Evolutionary conservation across 176 grass and related monocot genomes (phyloP).

Genomic region (Poa annua): DNA sequence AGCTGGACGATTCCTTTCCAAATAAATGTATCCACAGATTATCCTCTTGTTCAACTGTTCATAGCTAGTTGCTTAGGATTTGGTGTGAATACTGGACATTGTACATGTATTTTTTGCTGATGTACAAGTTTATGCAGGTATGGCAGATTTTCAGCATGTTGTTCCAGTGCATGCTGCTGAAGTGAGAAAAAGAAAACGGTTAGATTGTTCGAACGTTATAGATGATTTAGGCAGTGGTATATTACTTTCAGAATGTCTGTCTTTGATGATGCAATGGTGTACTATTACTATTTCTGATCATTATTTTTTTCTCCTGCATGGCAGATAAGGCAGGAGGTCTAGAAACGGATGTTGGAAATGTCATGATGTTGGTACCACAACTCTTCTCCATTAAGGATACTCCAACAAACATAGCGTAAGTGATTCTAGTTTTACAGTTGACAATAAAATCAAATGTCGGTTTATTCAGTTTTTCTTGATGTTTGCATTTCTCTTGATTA

Average conservation of each 20-base stretch:
- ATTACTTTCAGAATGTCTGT: conserved; percentile 22
- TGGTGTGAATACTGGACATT: not conserved
- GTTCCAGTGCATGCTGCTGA: conserved; percentile 73
- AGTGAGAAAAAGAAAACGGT: conserved; percentile 63
- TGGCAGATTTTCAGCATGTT: conserved; percentile 92
- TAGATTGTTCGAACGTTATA: conserved; percentile 27
- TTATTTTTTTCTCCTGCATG: conserved; percentile 31
- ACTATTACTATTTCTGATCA: conserved; percentile 26
- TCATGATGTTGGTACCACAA: conserved; percentile 90
- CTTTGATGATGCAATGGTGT: conserved; percentile 9
- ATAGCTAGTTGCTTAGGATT: not conserved
- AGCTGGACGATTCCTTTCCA: not conserved
- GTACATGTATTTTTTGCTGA: not conserved
- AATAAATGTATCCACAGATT: not conserved
- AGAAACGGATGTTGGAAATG: conserved; percentile 63
- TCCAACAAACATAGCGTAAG: conserved; percentile 87
- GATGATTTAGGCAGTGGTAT: conserved; percentile 44
- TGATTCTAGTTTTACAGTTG: conserved; percentile 32
- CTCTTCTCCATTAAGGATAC: conserved; percentile 84
- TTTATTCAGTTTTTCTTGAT: conserved; percentile 16
- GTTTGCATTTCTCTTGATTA: conserved; percentile 24
- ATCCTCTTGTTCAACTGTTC: not conserved
- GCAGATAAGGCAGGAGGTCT: conserved; percentile 45
- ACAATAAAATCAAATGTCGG: not conserved
- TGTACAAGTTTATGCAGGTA: conserved; percentile 51